Evolutionary conservation across 2,329 filamentous ascomycete genomes (phyloP).

Genomic region (Trichoderma aggressivum): DNA sequence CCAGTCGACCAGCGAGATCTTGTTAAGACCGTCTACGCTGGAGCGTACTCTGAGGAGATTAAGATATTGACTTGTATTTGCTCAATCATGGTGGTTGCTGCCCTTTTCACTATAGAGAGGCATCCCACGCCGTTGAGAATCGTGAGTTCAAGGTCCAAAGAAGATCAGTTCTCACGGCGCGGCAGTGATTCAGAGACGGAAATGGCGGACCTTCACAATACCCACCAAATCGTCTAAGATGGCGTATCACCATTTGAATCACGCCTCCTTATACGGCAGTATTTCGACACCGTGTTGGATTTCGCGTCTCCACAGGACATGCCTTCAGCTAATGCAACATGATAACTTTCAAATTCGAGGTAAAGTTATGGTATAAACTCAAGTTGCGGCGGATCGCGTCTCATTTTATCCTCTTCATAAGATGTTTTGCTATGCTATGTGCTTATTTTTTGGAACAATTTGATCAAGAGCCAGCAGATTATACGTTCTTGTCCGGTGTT

Average conservation of each 20-base stretch:
- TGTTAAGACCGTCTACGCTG: conserved; percentile 43
- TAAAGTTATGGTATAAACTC: neutral
- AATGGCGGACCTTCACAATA: conserved; percentile 31
- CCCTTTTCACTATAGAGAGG: conserved; percentile 44
- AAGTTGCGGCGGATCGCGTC: neutral
- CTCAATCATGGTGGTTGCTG: conserved; percentile 42
- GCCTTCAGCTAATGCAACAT: neutral
- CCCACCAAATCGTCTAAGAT: conserved; percentile 23
- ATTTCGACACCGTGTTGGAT: neutral
- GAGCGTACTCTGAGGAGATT: conserved; percentile 45
- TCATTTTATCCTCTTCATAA: neutral
- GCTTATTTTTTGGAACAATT: conserved; percentile 1
- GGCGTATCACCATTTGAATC: neutral
- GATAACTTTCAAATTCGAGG: neutral
- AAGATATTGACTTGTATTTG: conserved; percentile 45
- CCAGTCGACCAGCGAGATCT: conserved; percentile 31
- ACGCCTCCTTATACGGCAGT: neutral
- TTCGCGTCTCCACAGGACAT: neutral
- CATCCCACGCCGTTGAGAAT: conserved; percentile 37
- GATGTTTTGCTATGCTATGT: neutral
- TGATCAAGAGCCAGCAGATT: neutral
- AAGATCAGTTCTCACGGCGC: conserved; percentile 30
- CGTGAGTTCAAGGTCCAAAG: conserved; percentile 30
- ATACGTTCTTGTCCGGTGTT: neutral
- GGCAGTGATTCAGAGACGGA: conserved; percentile 40